Base-by-base conservation (phyloP, 495 filamentous ascomycete species). In the Aspergillus ostianus region DNA sequence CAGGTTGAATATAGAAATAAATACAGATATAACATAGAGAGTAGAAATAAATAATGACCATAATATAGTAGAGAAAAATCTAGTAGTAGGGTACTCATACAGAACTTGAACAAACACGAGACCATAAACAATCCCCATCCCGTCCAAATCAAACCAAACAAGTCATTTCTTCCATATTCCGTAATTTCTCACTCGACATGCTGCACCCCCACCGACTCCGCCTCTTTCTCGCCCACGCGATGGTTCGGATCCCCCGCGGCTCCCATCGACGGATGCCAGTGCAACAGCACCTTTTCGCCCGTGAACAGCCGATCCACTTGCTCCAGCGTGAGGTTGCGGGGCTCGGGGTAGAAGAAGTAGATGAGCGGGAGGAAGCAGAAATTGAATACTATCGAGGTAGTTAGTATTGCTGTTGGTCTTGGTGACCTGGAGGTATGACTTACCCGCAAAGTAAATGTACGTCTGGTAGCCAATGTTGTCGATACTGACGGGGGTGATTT, bases 281-380 rank as follows among this genome's bases (percentile, higher is more conserved):
- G 60, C 49, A 85, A 67, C 63, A 67, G 77, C 67, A 84, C 80
- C 51, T 83, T 72, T 21, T 67, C 65, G 17, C 68, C 67, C 0
- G 68, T 73, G 51, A 73, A 73, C 0, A 73, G 84, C 45, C 85
- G 79, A 66, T 91, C 89, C 55, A 90, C 88, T 67, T 90, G 87
- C 61, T 92, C 89, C 23, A 92, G 79, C 2, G 84, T 85, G 55
- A 87, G 84, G 18, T 78, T 72, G 13, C 80, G 80, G 0, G 86
- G 87, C 68, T 89, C 87, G 1, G 88, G 87, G 63, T 88, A 90
- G 75, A 86, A 86, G 73, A 89, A 84, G 75, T 84, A 91, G 67
- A 92, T 87, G 57, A 89, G 68, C 0, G 89, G 87, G 17, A 91
- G 61, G 77, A 90, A 90, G 67, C 73, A 81, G 49, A 82, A 84